Percentiles rank a stretch among this genome's conserved stretches.
phyloP scores from a whole-genome alignment of 2,329 filamentous ascomycete genomes.

The Penicillium sp. region DNA sequence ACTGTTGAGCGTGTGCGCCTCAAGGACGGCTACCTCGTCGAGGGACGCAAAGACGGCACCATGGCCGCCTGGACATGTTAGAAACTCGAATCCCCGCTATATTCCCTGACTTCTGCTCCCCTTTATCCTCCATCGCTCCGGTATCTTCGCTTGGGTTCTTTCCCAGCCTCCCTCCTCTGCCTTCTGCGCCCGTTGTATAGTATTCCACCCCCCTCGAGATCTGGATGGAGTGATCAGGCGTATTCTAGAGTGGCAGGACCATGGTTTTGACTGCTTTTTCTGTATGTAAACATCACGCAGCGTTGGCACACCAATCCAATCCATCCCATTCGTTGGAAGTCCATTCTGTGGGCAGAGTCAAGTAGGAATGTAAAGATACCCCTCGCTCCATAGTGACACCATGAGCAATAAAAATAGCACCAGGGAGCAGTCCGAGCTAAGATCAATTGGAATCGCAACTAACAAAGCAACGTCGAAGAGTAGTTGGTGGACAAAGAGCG shows the following conservation, averaged over 20 bases:
- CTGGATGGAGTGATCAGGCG: constrained; percentile 14
- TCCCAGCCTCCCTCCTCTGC: constrained; percentile 8
- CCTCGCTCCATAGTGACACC: too few species aligned
- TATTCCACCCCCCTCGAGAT: constrained; percentile 22
- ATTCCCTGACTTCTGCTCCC: background rate
- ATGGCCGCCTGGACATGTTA: constrained; percentile 87
- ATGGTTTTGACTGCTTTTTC: constrained; percentile 8
- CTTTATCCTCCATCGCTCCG: constrained; percentile 1
- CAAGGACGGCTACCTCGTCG: constrained; percentile 89
- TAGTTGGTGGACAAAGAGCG: too few species aligned
- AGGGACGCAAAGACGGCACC: constrained; percentile 81
- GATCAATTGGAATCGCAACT: background rate
- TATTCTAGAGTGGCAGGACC: constrained; percentile 12
- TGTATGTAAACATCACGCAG: constrained; percentile 13
- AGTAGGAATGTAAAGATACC: background rate
- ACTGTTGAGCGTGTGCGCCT: constrained; percentile 83
- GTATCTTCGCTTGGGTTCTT: constrained; percentile 8
- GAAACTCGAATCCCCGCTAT: constrained; percentile 5
- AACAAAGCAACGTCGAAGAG: too few species aligned
- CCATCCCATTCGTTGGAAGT: constrained; percentile 6
- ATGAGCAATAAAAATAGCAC: too few species aligned
- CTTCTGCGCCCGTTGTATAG: constrained; percentile 23
- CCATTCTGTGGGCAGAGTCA: background rate
- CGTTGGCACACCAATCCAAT: constrained; percentile 1
- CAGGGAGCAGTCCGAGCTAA: background rate